Evolutionary conservation across 192 early-diverging fungal genomes (phyloP), one percentile per base, ranked within the genome.

Genomic region (Helicostylum pulchrum): DNA sequence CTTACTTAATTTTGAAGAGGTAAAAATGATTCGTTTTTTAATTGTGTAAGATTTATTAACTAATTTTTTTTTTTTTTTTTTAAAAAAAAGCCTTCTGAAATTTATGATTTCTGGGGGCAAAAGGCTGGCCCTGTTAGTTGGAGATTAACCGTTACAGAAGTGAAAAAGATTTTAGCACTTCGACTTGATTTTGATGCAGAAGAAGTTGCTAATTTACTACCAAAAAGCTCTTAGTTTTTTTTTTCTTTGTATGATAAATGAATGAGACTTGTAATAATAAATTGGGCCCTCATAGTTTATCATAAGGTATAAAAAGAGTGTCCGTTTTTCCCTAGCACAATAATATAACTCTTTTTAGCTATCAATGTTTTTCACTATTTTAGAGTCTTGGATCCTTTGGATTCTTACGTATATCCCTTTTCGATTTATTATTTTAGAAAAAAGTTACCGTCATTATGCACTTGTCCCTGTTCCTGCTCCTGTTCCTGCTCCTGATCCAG

Each of bases 1-100:
- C 15, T 50, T 96, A 30, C 69, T 99, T 42, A 94, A 88, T 20
- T 70, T 95, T 57, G 95, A 96, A 68, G 75, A 68, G 20, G 80
- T 85, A 55, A 67, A 72, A 17, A 72, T 66, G 36, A 65, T 21
- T 46, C 14, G n/a, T 8, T 62, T 47, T 23, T 47, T 26, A 34
- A 10, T 8, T 14, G 34, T 56, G 14, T 6, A 23, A 11, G 64
- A 31, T 49, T 61, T 34, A 32, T 8, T 45, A 15, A 34, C n/a
- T 45, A 46, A 19, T 39, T 17, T 11, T 6, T 46, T 56, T 32
- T 49, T 4, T 61, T 34, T 62, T 34, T 17, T 14, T n/a, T n/a
- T n/a, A n/a, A n/a, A n/a, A 46, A n/a, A 26, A 53, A 83, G 69
- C 71, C 80, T 6, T 76, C 76, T n/a, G 92, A 94, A 68, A 78